Percentiles rank a stretch among this genome's conserved stretches.
These are phyloP conservation scores for Dentipellis fragilis DNA, from an alignment of 768 basidiomycete species.

Conservation along the genomic window DNA sequence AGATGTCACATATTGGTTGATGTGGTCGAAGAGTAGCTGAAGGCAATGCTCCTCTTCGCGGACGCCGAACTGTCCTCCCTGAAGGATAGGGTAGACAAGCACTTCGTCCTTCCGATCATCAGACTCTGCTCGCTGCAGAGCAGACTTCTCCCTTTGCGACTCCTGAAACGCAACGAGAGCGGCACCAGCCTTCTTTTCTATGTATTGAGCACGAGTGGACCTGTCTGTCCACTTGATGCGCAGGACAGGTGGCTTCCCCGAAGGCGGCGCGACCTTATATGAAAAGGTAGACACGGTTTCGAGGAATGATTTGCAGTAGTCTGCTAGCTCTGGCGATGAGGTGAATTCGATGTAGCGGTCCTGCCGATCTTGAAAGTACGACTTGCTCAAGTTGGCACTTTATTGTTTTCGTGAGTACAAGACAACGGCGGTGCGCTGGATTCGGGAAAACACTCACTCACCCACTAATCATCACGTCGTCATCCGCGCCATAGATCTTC, in stretches of 20 bases:
- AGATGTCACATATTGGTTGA: neutral
- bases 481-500: slow-evolving; percentile 90
- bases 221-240: slow-evolving; percentile 20
- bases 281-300: slow-evolving; percentile 62
- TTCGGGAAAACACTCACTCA: slow-evolving; percentile 30
- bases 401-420: neutral
- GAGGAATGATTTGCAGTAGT: slow-evolving; percentile 80
- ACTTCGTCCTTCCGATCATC: slow-evolving; percentile 25
- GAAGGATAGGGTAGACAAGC: slow-evolving; percentile 72
- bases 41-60: slow-evolving; percentile 75
- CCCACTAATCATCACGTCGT: slow-evolving; percentile 91
- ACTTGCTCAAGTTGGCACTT: slow-evolving; percentile 87
- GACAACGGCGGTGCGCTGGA: neutral
- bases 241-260: slow-evolving; percentile 29
- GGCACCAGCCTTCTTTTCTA: slow-evolving; percentile 47
- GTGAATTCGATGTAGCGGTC: slow-evolving; percentile 84
- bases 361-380: slow-evolving; percentile 92
- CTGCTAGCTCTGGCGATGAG: slow-evolving; percentile 49
- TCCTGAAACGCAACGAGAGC: slow-evolving; percentile 40
- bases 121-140: too few relatives aligned
- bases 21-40: slow-evolving; percentile 40
- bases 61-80: slow-evolving; percentile 80
- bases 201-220: slow-evolving; percentile 52
- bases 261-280: slow-evolving; percentile 34
- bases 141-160: slow-evolving; percentile 4